Conservation (phyloP, 2,329 filamentous ascomycete genomes). For the Fusarium musae region DNA sequence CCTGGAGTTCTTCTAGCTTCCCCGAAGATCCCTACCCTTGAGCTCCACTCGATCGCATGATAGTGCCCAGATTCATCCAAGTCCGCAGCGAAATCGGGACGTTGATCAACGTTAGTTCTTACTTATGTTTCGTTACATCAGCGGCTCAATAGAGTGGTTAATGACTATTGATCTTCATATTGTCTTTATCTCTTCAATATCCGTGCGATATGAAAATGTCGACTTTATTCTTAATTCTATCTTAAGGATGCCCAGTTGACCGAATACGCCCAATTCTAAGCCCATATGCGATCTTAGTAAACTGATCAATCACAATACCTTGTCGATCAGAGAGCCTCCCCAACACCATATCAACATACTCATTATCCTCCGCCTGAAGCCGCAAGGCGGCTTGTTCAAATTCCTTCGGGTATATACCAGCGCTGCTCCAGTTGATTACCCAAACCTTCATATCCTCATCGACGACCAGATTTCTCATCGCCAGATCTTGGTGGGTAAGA, state of each 20-base stretch:
- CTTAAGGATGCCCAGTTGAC: no score
- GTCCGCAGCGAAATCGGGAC: background rate
- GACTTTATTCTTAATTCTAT: rapidly evolving
- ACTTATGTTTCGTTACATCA: rapidly evolving
- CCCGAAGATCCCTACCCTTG: background rate
- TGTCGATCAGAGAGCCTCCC: rapidly evolving
- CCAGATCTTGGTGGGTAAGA: background rate
- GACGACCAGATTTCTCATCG: rapidly evolving
- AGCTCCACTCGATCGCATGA: background rate
- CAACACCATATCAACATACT: background rate
- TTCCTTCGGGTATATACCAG: rapidly evolving
- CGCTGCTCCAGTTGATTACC: rapidly evolving
- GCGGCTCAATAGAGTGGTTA: rapidly evolving
- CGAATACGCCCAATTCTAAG: background rate
- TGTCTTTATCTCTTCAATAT: background rate
- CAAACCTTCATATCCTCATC: rapidly evolving
- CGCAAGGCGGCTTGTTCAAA: background rate
- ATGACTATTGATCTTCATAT: rapidly evolving
- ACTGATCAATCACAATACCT: rapidly evolving
- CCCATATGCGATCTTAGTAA: rapidly evolving
- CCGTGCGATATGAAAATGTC: no score
- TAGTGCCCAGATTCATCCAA: background rate
- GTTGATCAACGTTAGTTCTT: rapidly evolving
- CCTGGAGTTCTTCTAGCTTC: constrained; percentile 20
- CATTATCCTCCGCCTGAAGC: rapidly evolving